Evolutionary conservation across 2,329 filamentous ascomycete genomes (phyloP), one percentile per base, ranked within the genome.

Genomic region (Exophiala dermatitidis): DNA sequence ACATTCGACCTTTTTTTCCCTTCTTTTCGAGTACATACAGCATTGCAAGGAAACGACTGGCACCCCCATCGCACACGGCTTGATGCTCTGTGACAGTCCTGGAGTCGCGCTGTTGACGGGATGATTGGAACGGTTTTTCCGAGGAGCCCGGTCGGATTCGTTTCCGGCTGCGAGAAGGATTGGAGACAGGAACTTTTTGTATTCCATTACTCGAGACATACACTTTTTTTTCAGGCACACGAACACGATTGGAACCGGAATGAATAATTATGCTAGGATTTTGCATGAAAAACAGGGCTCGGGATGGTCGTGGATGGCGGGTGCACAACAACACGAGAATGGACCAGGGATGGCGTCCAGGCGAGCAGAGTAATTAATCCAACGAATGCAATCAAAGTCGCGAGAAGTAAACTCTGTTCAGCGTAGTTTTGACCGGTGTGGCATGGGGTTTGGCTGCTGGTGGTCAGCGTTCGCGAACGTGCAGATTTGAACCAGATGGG

Each of bases 181-280:
- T 52, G 51, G 56, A 54, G 49, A 52, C 51, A 32, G 33, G 30
- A 54, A 48, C 36, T 37, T 51, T 52, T 54, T 58, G 51, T 58
- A 58, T 57, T 52, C 53, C 55, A 58, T 58, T 56, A 47, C 41
- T 48, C 44, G 42, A 48, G 52, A 48, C 48, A 55, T 53, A 57
- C 51, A 57, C 42, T 52, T 57, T 53, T 53, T 54, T 57, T 51
- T 53, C 53, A 52, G 55, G 48, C 50, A 58, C 53, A 58, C 53
- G 50, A 58, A 60, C 53, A 60, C 53, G 58, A 58, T 48, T 49
- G 58, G 53, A 51, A 19, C 48, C 50, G 48, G 40, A 33, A 57
- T 45, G 53, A 50, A 56, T 55, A 57, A 55, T 50, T 46, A 54
- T 52, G 44, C 45, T 52, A 52, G 43, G 42, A 48, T 48, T 43